phyloP scores from a whole-genome alignment of 2,329 filamentous ascomycete genomes.

The Chaetomiaceae sp. region DNA sequence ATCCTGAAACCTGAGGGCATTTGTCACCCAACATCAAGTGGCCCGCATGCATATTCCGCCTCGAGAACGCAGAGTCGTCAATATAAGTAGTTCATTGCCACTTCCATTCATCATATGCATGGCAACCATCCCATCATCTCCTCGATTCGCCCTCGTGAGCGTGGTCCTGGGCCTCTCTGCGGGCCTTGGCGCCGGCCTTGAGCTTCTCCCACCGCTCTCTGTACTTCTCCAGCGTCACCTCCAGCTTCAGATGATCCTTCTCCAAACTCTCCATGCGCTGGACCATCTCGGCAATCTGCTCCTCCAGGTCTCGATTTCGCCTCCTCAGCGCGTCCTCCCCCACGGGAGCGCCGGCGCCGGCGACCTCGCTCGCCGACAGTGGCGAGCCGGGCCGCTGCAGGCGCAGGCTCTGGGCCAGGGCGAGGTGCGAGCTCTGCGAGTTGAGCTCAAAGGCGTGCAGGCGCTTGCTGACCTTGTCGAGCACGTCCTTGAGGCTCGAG shows the following conservation, averaged over 20 bases:
- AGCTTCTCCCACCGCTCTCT: constrained; percentile 57
- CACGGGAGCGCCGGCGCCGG: constrained; percentile 17
- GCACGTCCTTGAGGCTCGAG: constrained; percentile 72
- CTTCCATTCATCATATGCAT: background rate
- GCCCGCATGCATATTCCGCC: background rate
- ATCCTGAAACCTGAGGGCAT: too few relatives aligned
- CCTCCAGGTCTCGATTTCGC: constrained; percentile 62
- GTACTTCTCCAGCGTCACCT: constrained; percentile 54
- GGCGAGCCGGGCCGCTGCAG: constrained; percentile 56
- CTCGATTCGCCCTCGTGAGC: constrained; percentile 2
- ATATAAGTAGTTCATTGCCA: too few relatives aligned
- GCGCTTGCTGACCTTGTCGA: constrained; percentile 80
- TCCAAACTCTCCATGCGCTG: constrained; percentile 64
- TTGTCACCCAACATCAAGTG: too few relatives aligned
- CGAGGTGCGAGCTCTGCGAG: constrained; percentile 80
- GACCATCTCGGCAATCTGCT: constrained; percentile 53
- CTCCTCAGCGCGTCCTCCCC: constrained; percentile 39
- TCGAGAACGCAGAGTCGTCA: too few relatives aligned
- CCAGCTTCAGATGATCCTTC: constrained; percentile 51
- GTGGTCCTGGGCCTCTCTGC: constrained; percentile 38
- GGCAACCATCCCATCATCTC: background rate
- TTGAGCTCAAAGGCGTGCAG: constrained; percentile 92
- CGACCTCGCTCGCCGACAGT: constrained; percentile 29
- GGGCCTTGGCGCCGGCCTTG: constrained; percentile 56
- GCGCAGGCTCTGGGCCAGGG: constrained; percentile 78